Base-by-base conservation (phyloP, 768 basidiomycete genomes). In the Hydnomerulius pinastri region DNA sequence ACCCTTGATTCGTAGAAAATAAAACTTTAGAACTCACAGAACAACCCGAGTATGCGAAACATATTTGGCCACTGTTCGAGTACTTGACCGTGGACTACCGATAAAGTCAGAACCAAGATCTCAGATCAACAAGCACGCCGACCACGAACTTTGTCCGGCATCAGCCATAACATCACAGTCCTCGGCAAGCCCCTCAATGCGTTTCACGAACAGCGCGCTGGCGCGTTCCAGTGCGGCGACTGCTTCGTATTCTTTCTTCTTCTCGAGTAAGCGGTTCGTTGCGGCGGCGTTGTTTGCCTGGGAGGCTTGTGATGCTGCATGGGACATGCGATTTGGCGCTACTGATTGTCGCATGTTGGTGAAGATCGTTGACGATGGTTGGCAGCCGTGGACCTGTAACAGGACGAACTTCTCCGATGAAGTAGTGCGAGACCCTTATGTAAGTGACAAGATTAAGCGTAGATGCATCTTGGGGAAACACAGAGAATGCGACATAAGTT, bases 61-160 rank as follows among this genome's bases (percentile, higher is more conserved):
- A 91, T 91, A 63, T 80, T 82, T 9, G 87, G 85, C 88, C 87
- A 90, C 54, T 90, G 87, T 50, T 82, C 82, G 21, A 89, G 77
- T 4, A 90, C 87, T 62, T 89, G 80, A 8, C 88, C 88, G 54
- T 86, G 85, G 28, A 86, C 88, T 90, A 43, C 18, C n/a, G n/a
- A n/a, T n/a, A n/a, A n/a, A n/a, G n/a, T n/a, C n/a, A n/a, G n/a
- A n/a, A n/a, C n/a, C n/a, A 40, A 32, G 7, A 13, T 29, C 17
- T 32, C 13, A 12, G 32, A 33, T 55, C 55, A 49, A 33, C 21
- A 41, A 46, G 21, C 2, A 25, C 9, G n/a, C n/a, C n/a, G 9
- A 4, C n/a, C n/a, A n/a, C n/a, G n/a, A n/a, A 8, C 9, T 5
- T 75, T 80, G 72, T 5, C 86, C 89, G 2, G 89, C 86, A 52